Percentiles rank a stretch among this genome's conserved stretches.
phyloP scores from a whole-genome alignment of 805 yeast genomes.

The Ogataea kodamae region DNA sequence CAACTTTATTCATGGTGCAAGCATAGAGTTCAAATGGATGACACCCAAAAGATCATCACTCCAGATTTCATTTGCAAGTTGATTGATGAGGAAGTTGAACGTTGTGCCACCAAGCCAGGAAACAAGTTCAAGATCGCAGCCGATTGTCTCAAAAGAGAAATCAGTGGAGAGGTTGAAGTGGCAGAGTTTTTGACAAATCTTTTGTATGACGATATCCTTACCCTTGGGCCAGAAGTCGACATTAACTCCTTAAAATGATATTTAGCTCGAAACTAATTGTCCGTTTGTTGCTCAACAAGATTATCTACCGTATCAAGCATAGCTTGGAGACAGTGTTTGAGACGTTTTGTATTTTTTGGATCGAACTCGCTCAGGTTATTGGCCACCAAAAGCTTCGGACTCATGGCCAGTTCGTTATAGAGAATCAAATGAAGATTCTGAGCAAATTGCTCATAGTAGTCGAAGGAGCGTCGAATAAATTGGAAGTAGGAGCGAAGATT shows the following conservation, averaged over 20 bases:
- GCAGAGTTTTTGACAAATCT: constrained; percentile 76
- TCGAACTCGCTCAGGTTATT: constrained; percentile 11
- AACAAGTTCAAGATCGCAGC: constrained; percentile 71
- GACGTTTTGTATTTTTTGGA: constrained; percentile 7
- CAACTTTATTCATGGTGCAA: constrained; percentile 83
- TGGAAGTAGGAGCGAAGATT: constrained; percentile 16
- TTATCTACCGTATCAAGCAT: constrained; percentile 12
- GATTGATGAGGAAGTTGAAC: constrained; percentile 59
- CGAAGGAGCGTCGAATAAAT: constrained; percentile 14
- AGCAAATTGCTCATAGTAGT: constrained; percentile 18
- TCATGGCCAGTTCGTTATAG: constrained; percentile 14
- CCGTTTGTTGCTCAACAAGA: constrained; percentile 5
- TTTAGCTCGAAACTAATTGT: constrained; percentile 5
- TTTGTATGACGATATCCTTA: constrained; percentile 69
- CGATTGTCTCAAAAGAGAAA: constrained; percentile 67
- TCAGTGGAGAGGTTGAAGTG: constrained; percentile 60
- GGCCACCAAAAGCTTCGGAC: constrained; percentile 8
- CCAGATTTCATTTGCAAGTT: constrained; percentile 55
- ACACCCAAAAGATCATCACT: constrained; percentile 55
- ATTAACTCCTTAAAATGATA: constrained; percentile 28
- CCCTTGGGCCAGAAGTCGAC: constrained; percentile 36
- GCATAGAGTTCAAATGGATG: constrained; percentile 58
- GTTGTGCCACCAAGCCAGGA: constrained; percentile 50
- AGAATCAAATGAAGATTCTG: constrained; percentile 12
- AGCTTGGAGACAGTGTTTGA: constrained; percentile 16